Conservation (phyloP, 2,329 filamentous ascomycete genomes). For the Aureobasidium leucospermi region DNA sequence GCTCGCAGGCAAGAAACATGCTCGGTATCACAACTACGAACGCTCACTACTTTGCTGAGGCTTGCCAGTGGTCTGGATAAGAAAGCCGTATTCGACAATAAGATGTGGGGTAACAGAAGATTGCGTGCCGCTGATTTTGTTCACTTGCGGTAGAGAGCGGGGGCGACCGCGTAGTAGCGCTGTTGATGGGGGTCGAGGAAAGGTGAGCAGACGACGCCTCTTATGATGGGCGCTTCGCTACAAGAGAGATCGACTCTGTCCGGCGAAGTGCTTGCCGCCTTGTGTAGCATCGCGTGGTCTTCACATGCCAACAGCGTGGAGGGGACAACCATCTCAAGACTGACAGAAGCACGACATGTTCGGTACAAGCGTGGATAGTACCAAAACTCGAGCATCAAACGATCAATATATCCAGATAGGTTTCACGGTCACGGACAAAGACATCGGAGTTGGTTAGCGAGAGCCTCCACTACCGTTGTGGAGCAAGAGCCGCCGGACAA, state of each 20-base stretch:
- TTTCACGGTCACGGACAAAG: background rate
- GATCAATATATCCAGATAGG: constrained; percentile 2
- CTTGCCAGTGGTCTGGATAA: background rate
- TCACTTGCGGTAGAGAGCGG: constrained; percentile 3
- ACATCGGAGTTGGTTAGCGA: constrained; percentile 5
- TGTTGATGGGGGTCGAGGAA: background rate
- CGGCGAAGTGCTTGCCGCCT: background rate
- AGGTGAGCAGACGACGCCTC: background rate
- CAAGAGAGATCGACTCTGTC: background rate
- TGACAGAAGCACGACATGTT: too few species aligned
- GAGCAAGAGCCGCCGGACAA: constrained; percentile 8
- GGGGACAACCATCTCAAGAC: background rate
- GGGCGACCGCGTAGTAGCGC: background rate
- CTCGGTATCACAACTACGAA: too few species aligned
- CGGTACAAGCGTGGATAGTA: too few species aligned
- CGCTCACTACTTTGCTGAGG: background rate
- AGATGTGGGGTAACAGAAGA: constrained; percentile 1
- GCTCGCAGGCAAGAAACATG: too few species aligned
- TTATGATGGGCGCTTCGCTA: background rate
- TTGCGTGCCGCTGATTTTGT: background rate
- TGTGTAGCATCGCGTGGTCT: background rate
- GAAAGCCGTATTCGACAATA: background rate
- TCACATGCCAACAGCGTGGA: background rate
- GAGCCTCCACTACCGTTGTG: constrained; percentile 6
- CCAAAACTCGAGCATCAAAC: background rate